Conservation (phyloP, 2,329 filamentous ascomycete genomes). For the Diaporthe sp. region DNA sequence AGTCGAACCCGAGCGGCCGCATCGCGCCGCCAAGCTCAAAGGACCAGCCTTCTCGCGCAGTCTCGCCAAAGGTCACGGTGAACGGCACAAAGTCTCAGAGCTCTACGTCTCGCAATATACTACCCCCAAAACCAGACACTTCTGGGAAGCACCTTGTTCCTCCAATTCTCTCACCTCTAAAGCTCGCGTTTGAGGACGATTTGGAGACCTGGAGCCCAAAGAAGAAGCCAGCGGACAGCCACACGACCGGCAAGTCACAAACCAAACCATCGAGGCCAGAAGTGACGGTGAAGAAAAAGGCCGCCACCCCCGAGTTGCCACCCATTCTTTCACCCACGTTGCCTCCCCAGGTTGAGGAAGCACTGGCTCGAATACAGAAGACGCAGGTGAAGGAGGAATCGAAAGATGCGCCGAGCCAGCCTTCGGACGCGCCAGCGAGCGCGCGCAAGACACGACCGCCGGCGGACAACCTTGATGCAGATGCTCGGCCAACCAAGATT, state of each 20-base stretch:
- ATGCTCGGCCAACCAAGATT: constrained; percentile 48
- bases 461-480: constrained; percentile 50
- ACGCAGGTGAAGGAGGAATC: constrained; percentile 45
- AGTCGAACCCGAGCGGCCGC: constrained; percentile 33
- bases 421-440: constrained; percentile 50
- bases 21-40: constrained; percentile 29
- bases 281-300: constrained; percentile 49
- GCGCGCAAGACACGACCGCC: constrained; percentile 54
- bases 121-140: constrained; percentile 55
- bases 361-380: constrained; percentile 55
- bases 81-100: constrained; percentile 57
- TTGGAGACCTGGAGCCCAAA: constrained; percentile 46
- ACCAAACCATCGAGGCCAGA: constrained; percentile 47
- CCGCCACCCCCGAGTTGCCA: constrained; percentile 58
- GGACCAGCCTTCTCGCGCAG: constrained; percentile 34
- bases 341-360: constrained; percentile 64
- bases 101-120: constrained; percentile 51
- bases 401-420: constrained; percentile 44
- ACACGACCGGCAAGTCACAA: constrained; percentile 45
- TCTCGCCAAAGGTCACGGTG: constrained; percentile 42
- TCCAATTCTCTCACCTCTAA: constrained; percentile 66
- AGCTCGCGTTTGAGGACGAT: constrained; percentile 58
- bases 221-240: constrained; percentile 52
- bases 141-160: constrained; percentile 60
- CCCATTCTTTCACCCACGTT: constrained; percentile 69